phyloP scores from a whole-genome alignment of 441 rosid species.

The Pelargonium myrrhifolium region DNA sequence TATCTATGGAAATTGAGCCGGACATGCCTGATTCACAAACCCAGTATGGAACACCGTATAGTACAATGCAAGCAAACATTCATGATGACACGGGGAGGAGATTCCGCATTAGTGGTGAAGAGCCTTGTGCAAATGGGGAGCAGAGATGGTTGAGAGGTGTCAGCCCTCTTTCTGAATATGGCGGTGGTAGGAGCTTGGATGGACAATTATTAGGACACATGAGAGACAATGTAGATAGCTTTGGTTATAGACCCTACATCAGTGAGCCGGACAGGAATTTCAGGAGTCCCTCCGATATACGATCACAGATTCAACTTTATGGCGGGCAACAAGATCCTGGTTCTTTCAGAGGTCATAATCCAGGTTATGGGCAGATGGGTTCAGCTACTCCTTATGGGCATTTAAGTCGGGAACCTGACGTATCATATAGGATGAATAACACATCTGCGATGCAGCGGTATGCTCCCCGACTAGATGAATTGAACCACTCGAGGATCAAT shows the following conservation, averaged over 20 bases:
- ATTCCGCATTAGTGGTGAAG: conserved; percentile 25
- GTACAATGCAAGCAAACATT: conserved; percentile 19
- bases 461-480: conserved; percentile 51
- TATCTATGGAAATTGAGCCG: conserved; percentile 16
- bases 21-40: conserved; percentile 17
- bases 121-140: conserved; percentile 18
- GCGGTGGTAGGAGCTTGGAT: conserved; percentile 12
- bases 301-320: conserved; percentile 24
- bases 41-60: conserved; percentile 28
- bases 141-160: conserved; percentile 21
- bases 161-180: background rate
- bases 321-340: conserved; percentile 28
- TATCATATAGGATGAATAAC: conserved; percentile 27
- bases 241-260: conserved; percentile 27
- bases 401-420: conserved; percentile 4
- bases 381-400: conserved; percentile 27
- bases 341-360: conserved; percentile 12
- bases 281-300: conserved; percentile 21
- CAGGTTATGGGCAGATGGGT: conserved; percentile 23
- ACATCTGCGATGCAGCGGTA: conserved; percentile 49
- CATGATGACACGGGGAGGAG: conserved; percentile 31
- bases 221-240: conserved; percentile 19
- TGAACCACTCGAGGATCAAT: conserved; percentile 40
- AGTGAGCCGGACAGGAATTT: conserved; percentile 14
- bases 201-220: conserved; percentile 12